Conservation (phyloP, 352 stramenopile genomes). For the Pythium pyrilobum region DNA sequence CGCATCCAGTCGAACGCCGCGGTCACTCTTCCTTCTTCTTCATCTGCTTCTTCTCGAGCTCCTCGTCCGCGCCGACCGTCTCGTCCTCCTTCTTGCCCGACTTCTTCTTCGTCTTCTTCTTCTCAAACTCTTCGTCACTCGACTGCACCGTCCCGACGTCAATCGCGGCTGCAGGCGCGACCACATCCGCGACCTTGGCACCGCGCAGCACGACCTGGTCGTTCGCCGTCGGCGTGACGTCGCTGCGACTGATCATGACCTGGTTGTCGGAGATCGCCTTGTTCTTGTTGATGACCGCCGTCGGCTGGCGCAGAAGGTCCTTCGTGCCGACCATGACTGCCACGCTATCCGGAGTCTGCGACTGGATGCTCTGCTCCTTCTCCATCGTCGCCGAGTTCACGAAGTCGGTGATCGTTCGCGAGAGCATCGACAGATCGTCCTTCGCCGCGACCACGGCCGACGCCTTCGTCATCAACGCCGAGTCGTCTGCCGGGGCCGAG, state of each 20-base stretch:
- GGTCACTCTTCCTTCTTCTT: background rate
- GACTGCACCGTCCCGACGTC: background rate
- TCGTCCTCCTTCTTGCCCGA: background rate
- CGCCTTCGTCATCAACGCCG: constrained; percentile 29
- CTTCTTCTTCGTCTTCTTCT: constrained; percentile 9
- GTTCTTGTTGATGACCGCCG: constrained; percentile 29
- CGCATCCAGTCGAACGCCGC: background rate
- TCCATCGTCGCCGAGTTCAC: constrained; percentile 14
- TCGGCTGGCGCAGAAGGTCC: constrained; percentile 22
- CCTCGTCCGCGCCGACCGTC: background rate
- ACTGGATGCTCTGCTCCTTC: constrained; percentile 16
- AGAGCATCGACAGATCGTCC: constrained; percentile 10
- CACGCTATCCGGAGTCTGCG: constrained; percentile 1
- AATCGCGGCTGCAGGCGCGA: constrained; percentile 2
- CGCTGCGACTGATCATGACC: constrained; percentile 8
- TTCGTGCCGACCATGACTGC: constrained; percentile 16
- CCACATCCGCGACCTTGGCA: constrained; percentile 13
- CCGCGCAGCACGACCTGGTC: constrained; percentile 17
- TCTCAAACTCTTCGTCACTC: constrained; percentile 2
- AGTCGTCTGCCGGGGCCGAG: constrained; percentile 15
- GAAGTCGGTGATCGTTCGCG: constrained; percentile 18
- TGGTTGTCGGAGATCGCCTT: constrained; percentile 19
- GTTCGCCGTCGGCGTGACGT: constrained; percentile 14
- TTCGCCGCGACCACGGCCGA: constrained; percentile 26
- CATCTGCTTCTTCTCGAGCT: background rate